Base-by-base conservation (phyloP, 148 eudicot genomes). In the Agrostemma githago region DNA sequence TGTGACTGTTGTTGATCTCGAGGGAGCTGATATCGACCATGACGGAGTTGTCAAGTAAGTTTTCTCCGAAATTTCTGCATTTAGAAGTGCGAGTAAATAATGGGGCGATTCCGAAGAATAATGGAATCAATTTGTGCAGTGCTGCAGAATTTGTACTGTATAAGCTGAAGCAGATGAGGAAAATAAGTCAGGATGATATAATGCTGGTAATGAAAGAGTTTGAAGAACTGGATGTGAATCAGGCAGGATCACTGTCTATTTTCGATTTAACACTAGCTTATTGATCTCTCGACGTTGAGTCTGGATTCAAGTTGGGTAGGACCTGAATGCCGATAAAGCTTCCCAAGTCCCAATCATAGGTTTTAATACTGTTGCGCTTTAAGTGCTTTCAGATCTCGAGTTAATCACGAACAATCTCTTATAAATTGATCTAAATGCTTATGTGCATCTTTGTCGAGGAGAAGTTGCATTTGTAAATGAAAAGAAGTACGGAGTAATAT, bases 111-210 rank as follows among this genome's bases (percentile, higher is more conserved):
- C 51, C 1, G 51, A 46, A 46, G 8, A 46, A 46, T 46, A 46
- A 46, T 5, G 51, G 0, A 3, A 44, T 40, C n/a, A 2, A 58
- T 70, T 3, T 16, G 42, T 26, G 68, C 62, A 93, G 98, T 79
- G 89, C 93, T 77, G 92, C 98, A 62, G 98, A 93, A 69, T 91
- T 91, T 72, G 71, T 86, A 2, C 26, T 91, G 57, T 87, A 80
- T 71, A 91, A 89, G 86, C 89, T 89, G 5, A 89, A 89, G 79
- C 91, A 93, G 87, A 89, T 91, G 95, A 91, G 93, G 53, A 91
- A 91, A 85, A 87, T 91, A 60, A 84, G 60, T 46, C 80, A 85
- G 62, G 89, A 87, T 66, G 98, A 94, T 70, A 66, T 94, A 54
- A 11, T 84, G 14, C 77, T 81, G 21, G 69, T 91, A 42, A 64